phyloP scores from a whole-genome alignment of 352 stramenopile species.

The Phytophthora pisi region DNA sequence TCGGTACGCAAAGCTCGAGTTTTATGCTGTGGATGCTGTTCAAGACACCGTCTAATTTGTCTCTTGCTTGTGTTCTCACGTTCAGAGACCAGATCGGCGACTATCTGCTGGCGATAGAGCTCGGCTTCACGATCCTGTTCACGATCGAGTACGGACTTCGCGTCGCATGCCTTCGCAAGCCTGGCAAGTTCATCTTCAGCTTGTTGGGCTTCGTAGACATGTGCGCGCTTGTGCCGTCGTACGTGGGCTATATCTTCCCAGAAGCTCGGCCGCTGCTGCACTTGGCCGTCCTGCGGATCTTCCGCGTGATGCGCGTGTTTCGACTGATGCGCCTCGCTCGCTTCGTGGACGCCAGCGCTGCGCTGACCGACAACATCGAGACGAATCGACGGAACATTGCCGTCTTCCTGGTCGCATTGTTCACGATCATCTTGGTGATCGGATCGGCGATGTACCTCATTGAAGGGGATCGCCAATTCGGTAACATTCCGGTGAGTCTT shows the following conservation, averaged over 20 bases:
- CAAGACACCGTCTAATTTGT: not conserved
- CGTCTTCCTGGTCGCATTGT: slow-evolving; percentile 77
- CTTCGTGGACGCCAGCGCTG: slow-evolving; percentile 74
- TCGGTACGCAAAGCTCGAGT: slow-evolving; percentile 35
- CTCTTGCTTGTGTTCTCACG: slow-evolving; percentile 2
- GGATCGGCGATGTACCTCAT: slow-evolving; percentile 86
- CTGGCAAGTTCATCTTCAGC: slow-evolving; percentile 68
- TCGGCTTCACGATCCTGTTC: slow-evolving; percentile 85
- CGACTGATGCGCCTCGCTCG: slow-evolving; percentile 72
- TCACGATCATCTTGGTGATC: slow-evolving; percentile 82
- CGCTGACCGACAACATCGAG: slow-evolving; percentile 80
- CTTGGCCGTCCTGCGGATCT: slow-evolving; percentile 76
- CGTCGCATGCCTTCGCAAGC: slow-evolving; percentile 64
- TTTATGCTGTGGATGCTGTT: too few relatives aligned
- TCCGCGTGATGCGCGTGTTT: slow-evolving; percentile 84
- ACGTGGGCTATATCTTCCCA: slow-evolving; percentile 70
- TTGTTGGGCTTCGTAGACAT: slow-evolving; percentile 81
- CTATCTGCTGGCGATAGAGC: slow-evolving; percentile 70
- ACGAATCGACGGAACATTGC: slow-evolving; percentile 78
- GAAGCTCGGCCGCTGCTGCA: slow-evolving; percentile 70
- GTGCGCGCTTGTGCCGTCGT: slow-evolving; percentile 79
- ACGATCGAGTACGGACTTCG: slow-evolving; percentile 78
- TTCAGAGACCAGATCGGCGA: slow-evolving; percentile 61
- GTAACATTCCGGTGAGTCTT: slow-evolving; percentile 84
- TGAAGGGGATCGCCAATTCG: slow-evolving; percentile 74